Percentiles rank a stretch among this genome's conserved stretches.
Evolutionary conservation across 176 grass and related monocot genomes (phyloP).

Genomic region (Musa troglodytarum): DNA sequence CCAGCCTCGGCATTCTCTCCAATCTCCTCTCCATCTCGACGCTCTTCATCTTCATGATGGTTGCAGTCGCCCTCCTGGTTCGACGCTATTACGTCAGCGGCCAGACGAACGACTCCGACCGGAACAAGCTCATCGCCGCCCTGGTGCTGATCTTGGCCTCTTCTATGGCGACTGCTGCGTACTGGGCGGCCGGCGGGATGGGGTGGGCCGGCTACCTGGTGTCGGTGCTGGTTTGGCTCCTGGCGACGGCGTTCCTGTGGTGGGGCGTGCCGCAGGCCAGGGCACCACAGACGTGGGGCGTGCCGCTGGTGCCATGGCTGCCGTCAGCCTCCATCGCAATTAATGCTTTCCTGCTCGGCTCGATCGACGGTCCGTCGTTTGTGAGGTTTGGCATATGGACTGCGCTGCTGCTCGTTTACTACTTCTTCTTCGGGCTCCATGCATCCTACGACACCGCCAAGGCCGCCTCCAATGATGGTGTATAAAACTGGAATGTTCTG

Average conservation of each 20-base stretch:
- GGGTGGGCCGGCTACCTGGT: constrained; percentile 42
- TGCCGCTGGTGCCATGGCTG: constrained; percentile 63
- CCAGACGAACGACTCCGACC: constrained; percentile 23
- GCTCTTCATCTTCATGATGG: constrained; percentile 72
- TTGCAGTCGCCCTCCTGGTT: constrained; percentile 45
- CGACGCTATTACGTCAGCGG: constrained; percentile 48
- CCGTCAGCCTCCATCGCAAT: constrained; percentile 49
- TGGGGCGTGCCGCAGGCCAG: constrained; percentile 43
- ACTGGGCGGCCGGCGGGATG: constrained; percentile 7
- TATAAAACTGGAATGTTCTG: neutral
- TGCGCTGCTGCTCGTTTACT: constrained; percentile 2
- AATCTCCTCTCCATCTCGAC: constrained; percentile 66
- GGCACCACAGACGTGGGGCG: constrained; percentile 43
- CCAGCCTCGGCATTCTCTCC: constrained; percentile 39
- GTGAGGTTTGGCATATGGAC: constrained; percentile 8
- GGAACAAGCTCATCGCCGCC: constrained; percentile 33
- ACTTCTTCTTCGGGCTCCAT: constrained; percentile 11
- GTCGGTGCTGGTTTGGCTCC: constrained; percentile 28
- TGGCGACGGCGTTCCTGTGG: constrained; percentile 32
- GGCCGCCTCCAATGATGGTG: neutral
- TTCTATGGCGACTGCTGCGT: constrained; percentile 23
- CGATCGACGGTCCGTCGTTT: constrained; percentile 7
- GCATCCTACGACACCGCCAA: constrained; percentile 15
- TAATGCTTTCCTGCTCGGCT: constrained; percentile 8
- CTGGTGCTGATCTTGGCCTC: constrained; percentile 29